Evolutionary conservation across 306 rosid genomes (phyloP).

Genomic region (Carpinus fangiana): DNA sequence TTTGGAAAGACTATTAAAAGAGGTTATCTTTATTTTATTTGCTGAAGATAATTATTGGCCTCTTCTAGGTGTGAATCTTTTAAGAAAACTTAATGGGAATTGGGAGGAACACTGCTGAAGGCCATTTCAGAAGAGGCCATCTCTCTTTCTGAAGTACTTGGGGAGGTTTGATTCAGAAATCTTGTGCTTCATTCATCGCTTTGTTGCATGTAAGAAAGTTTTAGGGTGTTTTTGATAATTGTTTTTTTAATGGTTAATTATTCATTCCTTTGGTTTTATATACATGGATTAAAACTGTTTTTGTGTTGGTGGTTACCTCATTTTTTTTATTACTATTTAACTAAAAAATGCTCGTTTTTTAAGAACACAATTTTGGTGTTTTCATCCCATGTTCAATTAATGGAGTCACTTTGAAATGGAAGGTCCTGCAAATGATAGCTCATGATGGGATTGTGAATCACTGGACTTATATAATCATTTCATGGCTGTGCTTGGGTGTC

Average conservation of each 20-base stretch:
- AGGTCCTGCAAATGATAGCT: too few relatives aligned
- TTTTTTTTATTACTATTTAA: too few relatives aligned
- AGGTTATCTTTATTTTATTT: not conserved
- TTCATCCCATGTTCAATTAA: not conserved
- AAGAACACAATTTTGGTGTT: not conserved
- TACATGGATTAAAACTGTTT: not conserved
- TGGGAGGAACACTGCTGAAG: not conserved
- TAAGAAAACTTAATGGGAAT: not conserved
- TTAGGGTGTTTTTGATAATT: not conserved
- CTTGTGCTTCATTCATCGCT: not conserved
- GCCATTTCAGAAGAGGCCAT: not conserved
- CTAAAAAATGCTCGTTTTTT: not conserved
- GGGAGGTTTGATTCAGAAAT: not conserved
- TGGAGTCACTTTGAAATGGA: not conserved
- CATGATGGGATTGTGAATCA: too few relatives aligned
- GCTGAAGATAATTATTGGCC: not conserved
- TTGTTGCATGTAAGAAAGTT: not conserved
- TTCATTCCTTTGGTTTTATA: too few relatives aligned
- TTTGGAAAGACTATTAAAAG: not conserved
- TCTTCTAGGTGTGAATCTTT: not conserved
- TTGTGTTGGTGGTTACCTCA: too few relatives aligned
- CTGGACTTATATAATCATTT: too few relatives aligned
- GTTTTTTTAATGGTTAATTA: not conserved
- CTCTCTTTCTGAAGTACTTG: not conserved
- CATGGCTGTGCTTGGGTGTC: too few relatives aligned